Evolutionary conservation across 1,284 basidiomycete species (phyloP).

Genomic region (Albatrellus sp.): DNA sequence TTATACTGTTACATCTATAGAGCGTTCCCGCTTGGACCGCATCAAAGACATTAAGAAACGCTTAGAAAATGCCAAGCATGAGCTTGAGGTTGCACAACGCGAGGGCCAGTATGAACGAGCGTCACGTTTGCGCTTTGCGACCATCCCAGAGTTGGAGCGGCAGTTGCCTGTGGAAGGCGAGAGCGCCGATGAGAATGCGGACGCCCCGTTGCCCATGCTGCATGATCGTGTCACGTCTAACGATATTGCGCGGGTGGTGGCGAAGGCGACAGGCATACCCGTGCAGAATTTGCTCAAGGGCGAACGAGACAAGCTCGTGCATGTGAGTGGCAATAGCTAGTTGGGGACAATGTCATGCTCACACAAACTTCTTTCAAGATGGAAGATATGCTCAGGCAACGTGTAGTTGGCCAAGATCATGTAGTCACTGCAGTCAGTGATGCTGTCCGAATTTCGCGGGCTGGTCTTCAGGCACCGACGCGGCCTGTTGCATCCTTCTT

Average conservation of each 20-base stretch:
- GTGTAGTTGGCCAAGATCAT: slow-evolving; percentile 85
- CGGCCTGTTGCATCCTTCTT: slow-evolving; percentile 87
- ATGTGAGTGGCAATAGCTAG: slow-evolving; percentile 36
- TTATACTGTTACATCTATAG: slow-evolving; percentile 22
- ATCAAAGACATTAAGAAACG: slow-evolving; percentile 71
- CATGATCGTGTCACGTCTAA: slow-evolving; percentile 81
- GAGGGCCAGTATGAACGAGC: slow-evolving; percentile 77
- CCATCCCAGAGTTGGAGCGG: slow-evolving; percentile 71
- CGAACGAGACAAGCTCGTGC: slow-evolving; percentile 82
- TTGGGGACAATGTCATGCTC: slow-evolving; percentile 2
- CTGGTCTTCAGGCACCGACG: slow-evolving; percentile 78
- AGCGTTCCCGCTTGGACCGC: slow-evolving; percentile 63
- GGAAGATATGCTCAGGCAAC: slow-evolving; percentile 65
- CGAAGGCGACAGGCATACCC: slow-evolving; percentile 86
- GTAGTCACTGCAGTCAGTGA: slow-evolving; percentile 74
- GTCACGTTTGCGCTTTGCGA: slow-evolving; percentile 70
- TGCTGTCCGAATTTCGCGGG: slow-evolving; percentile 82
- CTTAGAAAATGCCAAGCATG: slow-evolving; percentile 76
- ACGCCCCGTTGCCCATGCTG: slow-evolving; percentile 51
- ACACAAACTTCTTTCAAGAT: slow-evolving; percentile 38
- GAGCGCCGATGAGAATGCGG: slow-evolving; percentile 27
- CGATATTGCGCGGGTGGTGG: slow-evolving; percentile 82
- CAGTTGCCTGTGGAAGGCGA: slow-evolving; percentile 61
- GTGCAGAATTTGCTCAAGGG: slow-evolving; percentile 83
- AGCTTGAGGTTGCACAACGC: slow-evolving; percentile 81